Evolutionary conservation across 1,139 yeast species (phyloP), one percentile per base, ranked within the genome.

Genomic region (Zygoascus meyerae): DNA sequence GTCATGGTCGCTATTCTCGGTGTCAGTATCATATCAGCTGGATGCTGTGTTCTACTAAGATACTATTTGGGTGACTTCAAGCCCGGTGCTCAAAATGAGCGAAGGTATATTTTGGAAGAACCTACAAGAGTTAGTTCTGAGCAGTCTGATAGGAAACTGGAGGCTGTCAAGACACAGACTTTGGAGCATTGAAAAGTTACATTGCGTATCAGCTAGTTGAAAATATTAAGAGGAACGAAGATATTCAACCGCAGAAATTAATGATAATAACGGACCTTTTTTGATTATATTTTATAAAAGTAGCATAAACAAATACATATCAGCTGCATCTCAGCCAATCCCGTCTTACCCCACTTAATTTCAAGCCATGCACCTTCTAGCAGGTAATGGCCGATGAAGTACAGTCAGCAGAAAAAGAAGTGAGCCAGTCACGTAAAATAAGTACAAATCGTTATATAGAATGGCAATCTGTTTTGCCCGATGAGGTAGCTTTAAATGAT

Each of bases 1-100:
- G 86, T 86, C 70, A 73, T 87, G 67, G 86, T 86, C 28, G 73
- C 80, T 31, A 83, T 86, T 71, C 70, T 82, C 52, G 95, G 94
- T 7, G 73, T 76, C 34, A 80, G 89, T 65, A 83, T 85, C 40
- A 54, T 85, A 12, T 59, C 77, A 5, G 71, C 77, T 10, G 62
- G 64, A 28, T 58, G 59, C 2, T 58, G 67, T 43, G 55, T 62
- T 2, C 30, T 51, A 8, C 33, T 65, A 16, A 47, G 66, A 33
- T 48, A 53, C 43, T 42, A 47, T 9, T 54, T 63, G 15, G 67
- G 66, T 6, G 66, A 62, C 40, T 47, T 54, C 35, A 52, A 52
- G 39, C 34, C 15, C 10, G 18, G 16, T 9, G 28, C 8, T 11
- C 28, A 39, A 16, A 7, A 29, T 29, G 35, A 30, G 3, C 28